Evolutionary conservation across 78 protist genomes (phyloP), one percentile per base, ranked within the genome.

Genomic region (Carpediemonas membranifera): DNA sequence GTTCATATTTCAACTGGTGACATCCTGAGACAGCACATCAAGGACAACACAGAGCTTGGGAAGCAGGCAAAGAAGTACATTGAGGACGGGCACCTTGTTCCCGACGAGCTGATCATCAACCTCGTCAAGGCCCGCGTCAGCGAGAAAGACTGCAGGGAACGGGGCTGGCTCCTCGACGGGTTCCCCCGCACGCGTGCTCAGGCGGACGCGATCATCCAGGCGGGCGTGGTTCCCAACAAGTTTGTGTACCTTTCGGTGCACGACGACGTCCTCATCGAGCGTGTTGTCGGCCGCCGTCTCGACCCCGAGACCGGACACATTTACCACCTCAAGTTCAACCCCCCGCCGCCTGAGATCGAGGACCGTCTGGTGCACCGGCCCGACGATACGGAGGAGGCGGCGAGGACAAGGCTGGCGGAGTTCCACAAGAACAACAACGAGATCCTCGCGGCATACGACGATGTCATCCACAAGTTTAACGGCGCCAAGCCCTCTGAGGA

Each of bases 91-190:
- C 43, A 2, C 44, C 71, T 78, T 2, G 88, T 83, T 27, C 77
- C 84, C 28, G 84, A 83, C 74, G 59, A 61, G 31, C 63, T 83
- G 19, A 36, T 83, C 36, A 53, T 56, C 60, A 27, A 18, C 41
- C 34, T 83, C 15, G 70, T 83, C 27, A 39, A 13, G 57, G 39
- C 34, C 15, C 47, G 73, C 27, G 53, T 81, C 18, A 30, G 31
- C 7, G 25, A 35, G 35, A 37, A 15, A 27, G 81, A 83, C 25
- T 35, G 39, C 64, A 1, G 3, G 28, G 15, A 0, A 33, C 1
- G 62, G 18, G 88, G 88, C 16, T 83, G 77, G 78, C 63, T 83
- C 15, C 80, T 83, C 18, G 88, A 83, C 58, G 88, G 88, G n/a
- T 83, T 74, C 71, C 88, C 88, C 14, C 74, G 88, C 37, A 65